phyloP scores from a whole-genome alignment of 2,329 filamentous ascomycete genomes.

The Domatiomyces globalis region DNA sequence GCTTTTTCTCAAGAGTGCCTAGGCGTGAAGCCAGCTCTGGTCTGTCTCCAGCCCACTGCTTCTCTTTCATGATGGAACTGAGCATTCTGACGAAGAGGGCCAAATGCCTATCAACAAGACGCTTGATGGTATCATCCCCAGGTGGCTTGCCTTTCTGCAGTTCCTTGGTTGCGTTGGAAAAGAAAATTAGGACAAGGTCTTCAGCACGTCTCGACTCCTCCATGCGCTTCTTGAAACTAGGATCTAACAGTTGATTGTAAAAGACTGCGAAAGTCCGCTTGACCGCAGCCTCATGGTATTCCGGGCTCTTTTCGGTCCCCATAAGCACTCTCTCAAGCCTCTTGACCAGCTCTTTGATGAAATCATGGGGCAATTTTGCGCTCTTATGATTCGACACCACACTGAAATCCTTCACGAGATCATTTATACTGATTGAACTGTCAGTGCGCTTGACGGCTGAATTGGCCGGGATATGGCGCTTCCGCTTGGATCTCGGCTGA shows the following conservation, averaged over 20 bases:
- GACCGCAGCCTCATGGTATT: slow-evolving; percentile 78
- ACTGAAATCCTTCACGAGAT: slow-evolving; percentile 78
- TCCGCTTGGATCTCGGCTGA: slow-evolving; percentile 75
- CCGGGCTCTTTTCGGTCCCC: slow-evolving; percentile 69
- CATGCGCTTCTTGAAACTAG: slow-evolving; percentile 74
- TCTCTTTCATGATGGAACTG: slow-evolving; percentile 61
- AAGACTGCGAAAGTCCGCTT: slow-evolving; percentile 92
- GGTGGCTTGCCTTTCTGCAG: slow-evolving; percentile 61
- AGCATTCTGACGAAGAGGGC: slow-evolving; percentile 86
- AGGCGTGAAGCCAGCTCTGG: slow-evolving; percentile 71
- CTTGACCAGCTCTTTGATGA: slow-evolving; percentile 58
- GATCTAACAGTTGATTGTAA: slow-evolving; percentile 82
- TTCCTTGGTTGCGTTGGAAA: slow-evolving; percentile 84
- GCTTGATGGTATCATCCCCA: slow-evolving; percentile 79
- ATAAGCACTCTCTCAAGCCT: slow-evolving; percentile 67
- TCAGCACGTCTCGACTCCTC: slow-evolving; percentile 90
- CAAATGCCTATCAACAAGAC: slow-evolving; percentile 84
- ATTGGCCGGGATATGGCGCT: slow-evolving; percentile 62
- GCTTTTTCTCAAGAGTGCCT: slow-evolving; percentile 74
- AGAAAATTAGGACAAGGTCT: slow-evolving; percentile 89
- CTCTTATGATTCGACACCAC: slow-evolving; percentile 53
- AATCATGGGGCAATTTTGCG: slow-evolving; percentile 56
- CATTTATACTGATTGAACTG: slow-evolving; percentile 57
- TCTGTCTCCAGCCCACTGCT: slow-evolving; percentile 72
- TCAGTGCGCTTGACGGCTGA: slow-evolving; percentile 46